phyloP scores from a whole-genome alignment of 805 yeast genomes.

The Groenewaldozyma salmanticensis region DNA sequence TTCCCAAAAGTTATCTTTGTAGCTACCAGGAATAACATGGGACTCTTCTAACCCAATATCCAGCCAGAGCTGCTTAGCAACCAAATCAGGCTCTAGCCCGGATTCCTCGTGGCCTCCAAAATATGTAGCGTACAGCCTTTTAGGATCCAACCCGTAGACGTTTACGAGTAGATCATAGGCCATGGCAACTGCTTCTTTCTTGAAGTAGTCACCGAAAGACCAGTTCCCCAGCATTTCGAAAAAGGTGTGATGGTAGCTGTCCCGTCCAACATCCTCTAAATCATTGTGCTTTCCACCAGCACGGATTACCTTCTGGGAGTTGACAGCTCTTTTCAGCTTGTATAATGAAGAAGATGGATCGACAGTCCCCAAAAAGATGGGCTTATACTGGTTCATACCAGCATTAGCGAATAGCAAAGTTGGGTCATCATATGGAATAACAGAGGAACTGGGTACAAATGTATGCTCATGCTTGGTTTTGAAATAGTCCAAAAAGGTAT shows the following conservation, averaged over 20 bases:
- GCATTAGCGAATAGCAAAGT: constrained; percentile 95
- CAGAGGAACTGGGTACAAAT: constrained; percentile 87
- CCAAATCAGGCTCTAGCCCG: constrained; percentile 87
- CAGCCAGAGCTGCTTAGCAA: constrained; percentile 82
- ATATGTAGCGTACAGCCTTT: constrained; percentile 87
- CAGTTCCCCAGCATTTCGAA: constrained; percentile 99
- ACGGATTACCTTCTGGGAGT: constrained; percentile 97
- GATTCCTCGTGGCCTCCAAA: constrained; percentile 83
- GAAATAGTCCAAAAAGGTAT: constrained; percentile 78
- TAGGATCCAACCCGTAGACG: constrained; percentile 69
- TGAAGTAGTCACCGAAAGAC: constrained; percentile 99
- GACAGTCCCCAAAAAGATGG: constrained; percentile 93
- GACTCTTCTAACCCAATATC: constrained; percentile 82
- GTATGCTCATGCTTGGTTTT: constrained; percentile 56
- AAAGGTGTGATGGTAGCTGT: constrained; percentile 96
- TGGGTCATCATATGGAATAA: constrained; percentile 96
- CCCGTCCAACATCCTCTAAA: constrained; percentile 96
- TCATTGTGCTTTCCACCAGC: constrained; percentile 99
- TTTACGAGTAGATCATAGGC: constrained; percentile 88
- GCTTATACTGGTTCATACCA: constrained; percentile 99
- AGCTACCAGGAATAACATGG: constrained; percentile 87
- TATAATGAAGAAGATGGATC: constrained; percentile 89
- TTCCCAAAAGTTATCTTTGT: constrained; percentile 96
- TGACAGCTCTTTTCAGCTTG: constrained; percentile 75
- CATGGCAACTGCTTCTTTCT: constrained; percentile 79